Conservation (phyloP, 75 land plant species). For the Ceratopteris richardii region DNA sequence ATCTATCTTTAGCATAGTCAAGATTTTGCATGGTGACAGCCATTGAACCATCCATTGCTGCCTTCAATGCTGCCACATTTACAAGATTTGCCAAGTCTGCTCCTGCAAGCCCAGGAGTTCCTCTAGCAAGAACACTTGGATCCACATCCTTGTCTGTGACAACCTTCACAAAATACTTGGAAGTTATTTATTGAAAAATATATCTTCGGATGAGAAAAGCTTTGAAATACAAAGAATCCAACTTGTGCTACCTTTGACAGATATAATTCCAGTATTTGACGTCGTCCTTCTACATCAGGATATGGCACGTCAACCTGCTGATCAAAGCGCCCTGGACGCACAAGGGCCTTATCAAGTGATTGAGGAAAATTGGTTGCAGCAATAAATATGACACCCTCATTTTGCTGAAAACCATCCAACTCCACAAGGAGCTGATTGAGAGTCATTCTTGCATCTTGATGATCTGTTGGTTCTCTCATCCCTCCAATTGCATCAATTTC, state of each 20-base stretch:
- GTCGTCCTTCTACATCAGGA: constrained; percentile 41
- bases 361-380: constrained; percentile 99
- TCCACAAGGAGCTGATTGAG: constrained; percentile 94
- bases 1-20: constrained; percentile 32
- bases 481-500: constrained; percentile 99
- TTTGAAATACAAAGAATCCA: too few species aligned
- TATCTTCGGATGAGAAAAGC: too few species aligned
- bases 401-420: constrained; percentile 95
- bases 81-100: constrained; percentile 35
- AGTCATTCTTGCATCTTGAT: constrained; percentile 98
- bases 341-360: constrained; percentile 88
- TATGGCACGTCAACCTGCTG: constrained; percentile 97
- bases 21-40: constrained; percentile 26
- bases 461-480: constrained; percentile 91
- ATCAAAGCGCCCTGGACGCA: constrained; percentile 96
- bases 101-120: constrained; percentile 40
- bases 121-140: constrained; percentile 23
- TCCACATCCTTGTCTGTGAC: constrained; percentile 29
- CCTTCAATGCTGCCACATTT: constrained; percentile 34
- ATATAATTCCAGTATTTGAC: constrained; percentile 31
- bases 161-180: constrained; percentile 14
- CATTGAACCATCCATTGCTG: constrained; percentile 39
- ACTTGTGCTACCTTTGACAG: constrained; percentile 40
- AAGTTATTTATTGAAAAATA: too few species aligned
- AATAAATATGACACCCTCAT: constrained; percentile 96